Percentiles rank a stretch among this genome's conserved stretches.
These are phyloP conservation scores for Clavariopsis aquatica DNA, from an alignment of 495 filamentous ascomycete species.

Conservation along the genomic window DNA sequence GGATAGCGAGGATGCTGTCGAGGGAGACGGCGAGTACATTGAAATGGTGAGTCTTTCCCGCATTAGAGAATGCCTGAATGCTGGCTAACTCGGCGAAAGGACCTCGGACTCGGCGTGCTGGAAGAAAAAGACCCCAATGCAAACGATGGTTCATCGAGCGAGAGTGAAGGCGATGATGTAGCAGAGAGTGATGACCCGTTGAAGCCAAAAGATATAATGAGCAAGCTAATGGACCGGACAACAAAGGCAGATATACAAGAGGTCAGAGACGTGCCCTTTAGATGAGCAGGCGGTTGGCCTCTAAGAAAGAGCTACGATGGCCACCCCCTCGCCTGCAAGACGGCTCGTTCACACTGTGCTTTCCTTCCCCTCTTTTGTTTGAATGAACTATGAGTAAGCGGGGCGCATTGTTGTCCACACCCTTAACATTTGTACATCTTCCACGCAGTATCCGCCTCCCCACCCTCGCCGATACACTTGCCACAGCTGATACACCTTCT, in stretches of 20 bases:
- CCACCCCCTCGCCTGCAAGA: background rate
- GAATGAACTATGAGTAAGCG: background rate
- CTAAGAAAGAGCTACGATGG: slow-evolving; percentile 2
- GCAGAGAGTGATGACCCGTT: background rate
- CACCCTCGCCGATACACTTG: slow-evolving; percentile 76
- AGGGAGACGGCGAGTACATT: slow-evolving; percentile 34
- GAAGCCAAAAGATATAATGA: slow-evolving; percentile 27
- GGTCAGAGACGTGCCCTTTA: slow-evolving; percentile 1
- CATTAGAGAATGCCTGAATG: background rate
- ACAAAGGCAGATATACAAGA: slow-evolving; percentile 23
- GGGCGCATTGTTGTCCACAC: background rate
- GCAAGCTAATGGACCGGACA: slow-evolving; percentile 32
- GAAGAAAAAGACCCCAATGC: slow-evolving; percentile 29
- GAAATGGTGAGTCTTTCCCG: slow-evolving; percentile 30
- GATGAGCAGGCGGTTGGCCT: background rate
- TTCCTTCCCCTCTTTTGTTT: background rate
- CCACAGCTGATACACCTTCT: slow-evolving; percentile 92
- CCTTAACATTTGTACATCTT: slow-evolving; percentile 29
- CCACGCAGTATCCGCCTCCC: slow-evolving; percentile 56
- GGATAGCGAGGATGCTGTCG: slow-evolving; percentile 18
- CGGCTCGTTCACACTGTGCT: background rate
- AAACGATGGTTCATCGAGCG: background rate
- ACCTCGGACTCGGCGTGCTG: slow-evolving; percentile 40
- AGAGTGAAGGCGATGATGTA: slow-evolving; percentile 22
- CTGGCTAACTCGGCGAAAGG: slow-evolving; percentile 8